Evolutionary conservation across 169 alveolate genomes (phyloP), one percentile per base, ranked within the genome.

Genomic region (Cryptosporidium meleagridis): DNA sequence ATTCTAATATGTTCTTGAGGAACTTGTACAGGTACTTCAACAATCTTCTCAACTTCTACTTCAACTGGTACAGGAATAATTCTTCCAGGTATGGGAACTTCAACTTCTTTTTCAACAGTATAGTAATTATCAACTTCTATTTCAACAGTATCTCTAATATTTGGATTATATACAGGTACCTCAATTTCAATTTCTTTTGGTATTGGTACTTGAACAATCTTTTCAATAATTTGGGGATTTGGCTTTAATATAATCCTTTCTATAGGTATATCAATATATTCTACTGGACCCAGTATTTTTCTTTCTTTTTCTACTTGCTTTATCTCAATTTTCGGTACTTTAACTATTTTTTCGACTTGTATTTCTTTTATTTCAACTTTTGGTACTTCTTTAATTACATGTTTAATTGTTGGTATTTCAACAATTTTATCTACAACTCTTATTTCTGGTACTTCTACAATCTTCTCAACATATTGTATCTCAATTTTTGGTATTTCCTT

Each of bases 341-440:
- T 37, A 37, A 80, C 87, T 16, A 80, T 80, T 65, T 80, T 80
- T 62, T 80, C 87, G 5, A 80, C 75, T 31, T 80, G 87, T 29
- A 80, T 45, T 41, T 80, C 87, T 33, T 80, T 65, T 35, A 80
- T 23, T 80, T 80, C 87, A 26, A 80, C 44, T 44, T 58, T 80
- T 5, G 87, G 87, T 26, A 80, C 87, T 45, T 80, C 87, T 80
- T 80, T 80, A 31, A 80, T 31, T 41, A 80, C 75, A 80, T 80
- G 75, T 31, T 62, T 69, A 29, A 80, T 62, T 61, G 73, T 80
- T 58, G 87, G 87, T 45, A 80, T 51, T 62, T 80, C 87, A 44
- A 80, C 87, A 21, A 80, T 80, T 80, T 80, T 80, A 80, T 80
- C 87, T 5, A 80, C 87, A 39, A 80, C 70, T 62, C 75, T 80